Percentiles rank a stretch among this genome's conserved stretches.
These are phyloP conservation scores for Penicillium cataractarum DNA, from an alignment of 495 filamentous ascomycete genomes.

Conservation along the genomic window DNA sequence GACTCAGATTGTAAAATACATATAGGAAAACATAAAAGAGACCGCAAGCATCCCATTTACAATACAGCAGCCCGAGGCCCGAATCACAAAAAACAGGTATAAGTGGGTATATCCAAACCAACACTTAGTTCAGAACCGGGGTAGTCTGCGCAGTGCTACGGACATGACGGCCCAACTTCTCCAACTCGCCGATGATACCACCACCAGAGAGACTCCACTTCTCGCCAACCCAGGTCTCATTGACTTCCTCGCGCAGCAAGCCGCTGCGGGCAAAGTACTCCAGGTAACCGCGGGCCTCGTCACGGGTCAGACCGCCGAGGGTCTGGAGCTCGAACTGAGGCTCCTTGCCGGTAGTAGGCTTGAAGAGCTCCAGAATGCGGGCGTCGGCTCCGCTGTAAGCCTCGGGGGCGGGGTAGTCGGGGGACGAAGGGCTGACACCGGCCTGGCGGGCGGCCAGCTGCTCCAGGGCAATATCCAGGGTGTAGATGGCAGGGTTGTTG, in stretches of 20 bases:
- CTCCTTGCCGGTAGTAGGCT: conserved; percentile 35
- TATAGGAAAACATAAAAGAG: conserved; percentile 21
- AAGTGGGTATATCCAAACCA: conserved; percentile 7
- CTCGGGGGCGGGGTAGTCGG: conserved; percentile 57
- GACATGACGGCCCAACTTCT: conserved; percentile 62
- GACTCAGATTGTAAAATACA: conserved; percentile 42
- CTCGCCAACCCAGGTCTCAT: conserved; percentile 75
- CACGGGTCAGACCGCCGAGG: conserved; percentile 67
- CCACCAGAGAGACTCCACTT: conserved; percentile 82
- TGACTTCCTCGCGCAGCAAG: conserved; percentile 68
- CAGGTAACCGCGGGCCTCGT: conserved; percentile 78
- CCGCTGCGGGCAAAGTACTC: conserved; percentile 94
- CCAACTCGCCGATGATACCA: conserved; percentile 84
- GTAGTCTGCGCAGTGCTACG: conserved; percentile 33
- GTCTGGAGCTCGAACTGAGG: conserved; percentile 57
- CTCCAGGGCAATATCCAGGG: conserved; percentile 66
- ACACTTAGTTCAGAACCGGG: conserved; percentile 14
- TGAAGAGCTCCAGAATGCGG: conserved; percentile 59
- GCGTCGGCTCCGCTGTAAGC: conserved; percentile 70
- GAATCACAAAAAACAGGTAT: conserved; percentile 12
- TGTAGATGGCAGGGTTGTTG: conserved; percentile 63
- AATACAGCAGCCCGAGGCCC: conserved; percentile 17
- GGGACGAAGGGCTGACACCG: conserved; percentile 35
- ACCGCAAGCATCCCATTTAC: conserved; percentile 31
- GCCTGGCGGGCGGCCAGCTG: conserved; percentile 49